Evolutionary conservation across 2,329 filamentous ascomycete genomes (phyloP).

Genomic region (Colletotrichum tanaceti): DNA sequence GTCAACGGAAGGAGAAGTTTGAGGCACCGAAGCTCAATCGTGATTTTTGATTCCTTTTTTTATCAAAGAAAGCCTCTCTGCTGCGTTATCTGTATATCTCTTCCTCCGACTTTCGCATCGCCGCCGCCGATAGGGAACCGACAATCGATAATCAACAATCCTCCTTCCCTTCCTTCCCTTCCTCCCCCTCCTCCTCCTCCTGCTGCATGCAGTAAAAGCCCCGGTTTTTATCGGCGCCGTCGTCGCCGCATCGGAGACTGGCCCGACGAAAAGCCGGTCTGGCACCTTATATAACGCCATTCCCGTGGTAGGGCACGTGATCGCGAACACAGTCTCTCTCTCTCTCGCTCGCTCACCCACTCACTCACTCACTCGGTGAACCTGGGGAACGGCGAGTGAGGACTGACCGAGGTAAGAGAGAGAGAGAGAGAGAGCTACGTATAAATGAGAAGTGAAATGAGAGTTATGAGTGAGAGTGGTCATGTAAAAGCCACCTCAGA

Average conservation of each 20-base stretch:
- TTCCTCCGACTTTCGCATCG: conserved; percentile 4
- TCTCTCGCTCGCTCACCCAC: not conserved
- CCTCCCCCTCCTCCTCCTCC: not conserved
- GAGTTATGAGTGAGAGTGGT: too few relatives aligned
- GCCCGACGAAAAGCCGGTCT: conserved; percentile 29
- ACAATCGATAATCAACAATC: not conserved
- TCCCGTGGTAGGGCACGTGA: conserved; percentile 23
- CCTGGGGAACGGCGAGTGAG: too few relatives aligned
- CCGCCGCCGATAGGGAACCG: conserved; percentile 1
- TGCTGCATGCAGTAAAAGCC: conserved; percentile 25
- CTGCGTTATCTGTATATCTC: not conserved
- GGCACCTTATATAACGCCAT: conserved; percentile 29
- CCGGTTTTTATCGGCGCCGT: conserved; percentile 22
- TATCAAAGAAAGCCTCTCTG: not conserved
- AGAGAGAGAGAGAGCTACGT: not conserved
- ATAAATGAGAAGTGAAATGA: too few relatives aligned
- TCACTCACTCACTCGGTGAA: too few relatives aligned
- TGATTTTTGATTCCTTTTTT: not conserved
- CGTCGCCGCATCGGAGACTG: conserved; percentile 22
- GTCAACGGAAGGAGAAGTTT: not conserved
- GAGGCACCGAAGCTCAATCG: not conserved
- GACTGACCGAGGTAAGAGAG: too few relatives aligned
- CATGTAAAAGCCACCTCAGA: not conserved
- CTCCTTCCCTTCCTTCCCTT: too few relatives aligned
- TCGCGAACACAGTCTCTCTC: not conserved